Conservation (phyloP, 768 basidiomycete genomes). For the Amanita polypyramis region DNA sequence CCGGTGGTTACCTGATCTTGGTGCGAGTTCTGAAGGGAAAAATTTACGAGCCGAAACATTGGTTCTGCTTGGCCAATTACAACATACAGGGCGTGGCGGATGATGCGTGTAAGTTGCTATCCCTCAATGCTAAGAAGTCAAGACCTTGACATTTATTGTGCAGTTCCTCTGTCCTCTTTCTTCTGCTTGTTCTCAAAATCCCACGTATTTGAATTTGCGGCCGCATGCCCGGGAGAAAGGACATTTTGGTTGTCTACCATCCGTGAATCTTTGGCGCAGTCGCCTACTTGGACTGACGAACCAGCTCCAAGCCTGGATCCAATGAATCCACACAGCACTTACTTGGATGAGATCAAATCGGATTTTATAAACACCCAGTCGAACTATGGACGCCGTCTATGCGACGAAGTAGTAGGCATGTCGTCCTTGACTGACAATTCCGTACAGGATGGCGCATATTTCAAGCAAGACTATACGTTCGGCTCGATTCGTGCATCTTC, state of each 20-base stretch:
- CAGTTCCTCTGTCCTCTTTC: slow-evolving; percentile 73
- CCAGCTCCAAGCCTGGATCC: slow-evolving; percentile 46
- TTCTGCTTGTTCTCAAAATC: slow-evolving; percentile 64
- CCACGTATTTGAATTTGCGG: slow-evolving; percentile 78
- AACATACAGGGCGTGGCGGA: slow-evolving; percentile 58
- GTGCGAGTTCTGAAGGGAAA: slow-evolving; percentile 78
- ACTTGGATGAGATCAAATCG: background rate
- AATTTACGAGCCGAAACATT: slow-evolving; percentile 80
- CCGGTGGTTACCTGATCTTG: slow-evolving; percentile 75
- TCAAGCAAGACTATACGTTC: slow-evolving; percentile 14
- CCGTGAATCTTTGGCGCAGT: slow-evolving; percentile 34
- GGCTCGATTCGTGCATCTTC: slow-evolving; percentile 47
- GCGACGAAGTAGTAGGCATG: background rate
- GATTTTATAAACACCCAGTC: background rate
- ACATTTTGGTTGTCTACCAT: slow-evolving; percentile 76
- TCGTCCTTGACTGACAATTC: slow-evolving; percentile 22
- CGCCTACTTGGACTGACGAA: slow-evolving; percentile 44
- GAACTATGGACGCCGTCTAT: background rate
- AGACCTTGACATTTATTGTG: slow-evolving; percentile 6
- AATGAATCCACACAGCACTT: too few species aligned
- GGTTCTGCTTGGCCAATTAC: slow-evolving; percentile 72
- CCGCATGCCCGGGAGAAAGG: slow-evolving; percentile 77
- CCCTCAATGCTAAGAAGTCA: slow-evolving; percentile 1
- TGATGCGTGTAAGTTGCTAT: slow-evolving; percentile 60
- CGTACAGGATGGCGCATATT: slow-evolving; percentile 8